A percentile compares a stretch with the other conserved stretches of the same genome.
These are phyloP conservation scores for Tetramitus jugosus DNA, from an alignment of 208 protist species.

Conservation along the genomic window DNA sequence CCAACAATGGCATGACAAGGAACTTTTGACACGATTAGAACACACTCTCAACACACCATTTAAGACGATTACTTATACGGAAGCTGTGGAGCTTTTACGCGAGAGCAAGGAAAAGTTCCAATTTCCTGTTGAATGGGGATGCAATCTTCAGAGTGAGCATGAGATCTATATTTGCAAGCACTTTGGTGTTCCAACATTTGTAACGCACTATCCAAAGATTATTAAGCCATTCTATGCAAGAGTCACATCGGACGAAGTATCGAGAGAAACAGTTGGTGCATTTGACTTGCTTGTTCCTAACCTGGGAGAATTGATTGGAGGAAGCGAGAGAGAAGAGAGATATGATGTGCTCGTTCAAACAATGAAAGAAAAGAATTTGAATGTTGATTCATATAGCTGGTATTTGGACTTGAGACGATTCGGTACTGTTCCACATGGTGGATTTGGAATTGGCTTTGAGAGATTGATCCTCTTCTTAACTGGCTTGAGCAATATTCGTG, in stretches of 20 bases:
- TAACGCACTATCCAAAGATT: constrained; percentile 89
- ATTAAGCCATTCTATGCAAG: constrained; percentile 99
- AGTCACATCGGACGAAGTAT: constrained; percentile 42
- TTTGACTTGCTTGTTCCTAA: constrained; percentile 93
- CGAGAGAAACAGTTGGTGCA: constrained; percentile 67
- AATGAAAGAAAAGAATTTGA: constrained; percentile 77
- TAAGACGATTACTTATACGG: constrained; percentile 78
- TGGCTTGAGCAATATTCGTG: constrained; percentile 17
- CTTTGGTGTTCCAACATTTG: constrained; percentile 88
- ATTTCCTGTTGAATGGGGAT: constrained; percentile 74
- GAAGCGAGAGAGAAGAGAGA: constrained; percentile 91
- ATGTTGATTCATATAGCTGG: constrained; percentile 92
- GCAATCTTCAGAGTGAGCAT: constrained; percentile 94
- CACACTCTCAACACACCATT: constrained; percentile 60
- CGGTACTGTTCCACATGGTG: constrained; percentile 90
- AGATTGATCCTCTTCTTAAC: constrained; percentile 65
- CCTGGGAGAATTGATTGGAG: constrained; percentile 98
- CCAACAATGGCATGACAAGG: constrained; percentile 55
- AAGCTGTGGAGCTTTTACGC: constrained; percentile 86
- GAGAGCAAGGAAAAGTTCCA: constrained; percentile 5
- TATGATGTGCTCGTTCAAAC: constrained; percentile 79
- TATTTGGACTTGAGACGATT: constrained; percentile 95
- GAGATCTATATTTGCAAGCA: constrained; percentile 88
- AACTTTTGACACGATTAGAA: background rate
- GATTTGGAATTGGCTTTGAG: constrained; percentile 96